Percentiles rank a stretch among this genome's conserved stretches.
Conservation (phyloP, 1,284 basidiomycete species). For the Uromyces viciae-fabae region DNA sequence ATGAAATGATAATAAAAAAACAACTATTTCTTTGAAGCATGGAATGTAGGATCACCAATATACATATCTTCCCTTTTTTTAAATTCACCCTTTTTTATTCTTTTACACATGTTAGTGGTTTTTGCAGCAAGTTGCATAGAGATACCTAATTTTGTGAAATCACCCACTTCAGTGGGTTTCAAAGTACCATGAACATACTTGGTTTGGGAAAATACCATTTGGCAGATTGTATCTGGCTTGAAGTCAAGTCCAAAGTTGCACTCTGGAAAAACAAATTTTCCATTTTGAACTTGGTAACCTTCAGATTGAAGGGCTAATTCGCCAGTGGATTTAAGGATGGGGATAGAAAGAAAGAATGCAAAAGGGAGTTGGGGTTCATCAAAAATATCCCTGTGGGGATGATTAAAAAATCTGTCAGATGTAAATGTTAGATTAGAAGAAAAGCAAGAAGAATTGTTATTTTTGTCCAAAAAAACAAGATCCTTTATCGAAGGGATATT, state of each 20-base stretch:
- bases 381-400: neutral
- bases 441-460: neutral
- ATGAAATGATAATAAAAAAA: too few species aligned
- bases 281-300: constrained; percentile 4
- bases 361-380: neutral
- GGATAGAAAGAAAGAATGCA: neutral
- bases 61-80: neutral
- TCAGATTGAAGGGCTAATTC: neutral
- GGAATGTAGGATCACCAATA: too few species aligned
- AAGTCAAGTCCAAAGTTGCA: neutral
- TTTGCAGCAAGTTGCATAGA: neutral
- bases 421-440: neutral
- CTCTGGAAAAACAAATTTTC: neutral
- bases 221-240: neutral
- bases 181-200: neutral
- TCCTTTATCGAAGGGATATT: neutral
- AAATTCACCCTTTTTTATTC: neutral
- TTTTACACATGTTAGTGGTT: neutral
- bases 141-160: neutral
- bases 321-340: constrained; percentile 3
- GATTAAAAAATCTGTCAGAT: neutral
- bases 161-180: neutral
- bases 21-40: too few species aligned
- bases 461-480: neutral
- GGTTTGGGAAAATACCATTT: neutral